Base-by-base conservation (phyloP, 202 grass and related monocot species). In the Cymbopogon flexuosus region DNA sequence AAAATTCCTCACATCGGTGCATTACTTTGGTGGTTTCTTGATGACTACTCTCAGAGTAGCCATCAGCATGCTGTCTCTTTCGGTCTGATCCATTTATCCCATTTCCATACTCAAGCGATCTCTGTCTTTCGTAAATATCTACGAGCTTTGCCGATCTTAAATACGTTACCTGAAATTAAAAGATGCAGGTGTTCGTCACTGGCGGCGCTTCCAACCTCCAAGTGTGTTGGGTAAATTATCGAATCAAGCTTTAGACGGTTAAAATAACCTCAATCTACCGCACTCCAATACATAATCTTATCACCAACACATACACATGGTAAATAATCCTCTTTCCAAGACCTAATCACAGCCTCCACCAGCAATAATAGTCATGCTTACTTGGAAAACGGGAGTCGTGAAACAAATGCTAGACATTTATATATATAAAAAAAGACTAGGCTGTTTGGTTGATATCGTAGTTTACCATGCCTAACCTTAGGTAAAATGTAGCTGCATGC, bases 121-220 rank as follows among this genome's bases (percentile, higher is more conserved):
- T 45, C n/a, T 63, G n/a, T 81, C 87, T 45, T 77, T 33, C 19
- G 57, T 2, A 87, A 81, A 77, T 78, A 85, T 85, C 78, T 81
- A 21, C n/a, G 5, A 3, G 13, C 35, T 82, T 63, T 76, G 61
- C 29, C 10, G 9, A 70, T 57, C 62, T 29, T 70, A 40, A 70
- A 54, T 8, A 60, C 39, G 10, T 76, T 35, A 31, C 34, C 10
- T 76, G 3, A 10, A 15, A 62, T 56, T 31, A 30, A 76, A 80
- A 84, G 43, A 69, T 74, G 8, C 71, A 29, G 52, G 31, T 75
- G 54, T 79, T 78, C 61, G 62, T 75, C 45, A 62, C 62, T 24
- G 81, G 12, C 64, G 77, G 77, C 64, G 63, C 61, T 75, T 18
- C 70, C 62, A 63, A 64, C 0, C 23, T 74, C 57, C 39, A 8